Evolutionary conservation across 2,329 filamentous ascomycete species (phyloP), one percentile per base, ranked within the genome.

Genomic region (Monilinia vaccinii-corymbosi): DNA sequence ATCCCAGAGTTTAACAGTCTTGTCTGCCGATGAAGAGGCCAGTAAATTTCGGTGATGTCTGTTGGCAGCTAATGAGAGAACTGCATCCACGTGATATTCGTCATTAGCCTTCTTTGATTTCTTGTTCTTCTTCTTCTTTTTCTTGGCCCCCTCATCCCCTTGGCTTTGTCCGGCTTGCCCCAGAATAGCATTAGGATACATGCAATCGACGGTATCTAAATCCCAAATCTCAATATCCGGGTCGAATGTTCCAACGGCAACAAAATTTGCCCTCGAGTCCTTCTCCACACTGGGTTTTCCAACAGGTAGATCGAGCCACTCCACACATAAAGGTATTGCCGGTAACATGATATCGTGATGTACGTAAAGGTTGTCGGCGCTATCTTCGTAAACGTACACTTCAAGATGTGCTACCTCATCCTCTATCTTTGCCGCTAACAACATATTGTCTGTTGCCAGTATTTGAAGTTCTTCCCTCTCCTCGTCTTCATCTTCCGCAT

Each of bases 321-420:
- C 94, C 45, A 97, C 82, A 70, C 91, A 94, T 8, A 99, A 84
- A 13, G 94, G 94, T 71, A 99, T 96, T 28, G 93, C 93, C 36
- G 94, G 94, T 60, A 99, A 82, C 93, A 99, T 97, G 69, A 99
- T 96, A 75, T 99, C 94, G 81, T 99, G 94, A 77, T 99, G 94
- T 28, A 99, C 93, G 74, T 99, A 99, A 63, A 99, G 86, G 73
- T 99, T 99, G 75, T 97, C 94, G 48, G 87, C 89, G 63, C 85
- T 85, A 69, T 97, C 94, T 74, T 99, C 94, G 75, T 97, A 99
- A 32, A 99, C 91, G 71, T 97, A 97, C 23, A 97, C 88, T 74
- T 99, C 94, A 31, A 99, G 80, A 74, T 97, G 93, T 21, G 94
- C 93, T 63, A 99, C 86, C 73, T 99, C 94, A 69, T 99, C 94